Evolutionary conservation across 192 early-diverging fungal genomes (phyloP), one percentile per base, ranked within the genome.

Genomic region (Backusella westeae): DNA sequence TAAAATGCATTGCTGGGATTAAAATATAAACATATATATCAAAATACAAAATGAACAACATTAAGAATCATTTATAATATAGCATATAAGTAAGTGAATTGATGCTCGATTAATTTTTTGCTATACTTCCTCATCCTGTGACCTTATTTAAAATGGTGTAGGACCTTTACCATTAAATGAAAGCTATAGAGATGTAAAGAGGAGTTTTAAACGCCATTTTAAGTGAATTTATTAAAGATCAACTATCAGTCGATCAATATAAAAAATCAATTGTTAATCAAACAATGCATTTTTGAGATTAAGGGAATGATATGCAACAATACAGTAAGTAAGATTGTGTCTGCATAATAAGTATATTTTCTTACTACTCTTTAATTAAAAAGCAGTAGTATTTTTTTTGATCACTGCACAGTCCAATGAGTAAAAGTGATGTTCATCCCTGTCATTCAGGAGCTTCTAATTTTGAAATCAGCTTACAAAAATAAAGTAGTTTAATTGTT

Each of bases 1-100:
- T 29, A 29, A 23, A 3, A 26, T 63, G 56, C 56, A 63, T 63
- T 63, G 9, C 23, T 63, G 56, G 26, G 56, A 63, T 63, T 63
- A 63, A 63, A 63, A 63, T 63, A 63, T 29, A 63, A 26, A 3
- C 56, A 63, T 49, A 63, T 49, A 63, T 49, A 49, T 63, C 56
- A 63, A 26, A 63, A 29, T 63, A 29, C 23, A 23, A 8, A 23
- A 29, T 63, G 21, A 29, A 4, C 12, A 63, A 29, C 26, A 63
- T 12, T 63, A 29, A 63, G 56, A 63, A 26, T 14, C 56, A 63
- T 63, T 63, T 63, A 63, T 12, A 63, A 29, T 9, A 29, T 29
- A 63, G 10, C 9, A 14, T 63, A 12, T 3, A 29, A 63, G 12
- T 29, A 26, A 63, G 56, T 63, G 56, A 29, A 63, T 63, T 4